Evolutionary conservation across 345 rosid genomes (phyloP).

Genomic region (Nasturtium officinale): DNA sequence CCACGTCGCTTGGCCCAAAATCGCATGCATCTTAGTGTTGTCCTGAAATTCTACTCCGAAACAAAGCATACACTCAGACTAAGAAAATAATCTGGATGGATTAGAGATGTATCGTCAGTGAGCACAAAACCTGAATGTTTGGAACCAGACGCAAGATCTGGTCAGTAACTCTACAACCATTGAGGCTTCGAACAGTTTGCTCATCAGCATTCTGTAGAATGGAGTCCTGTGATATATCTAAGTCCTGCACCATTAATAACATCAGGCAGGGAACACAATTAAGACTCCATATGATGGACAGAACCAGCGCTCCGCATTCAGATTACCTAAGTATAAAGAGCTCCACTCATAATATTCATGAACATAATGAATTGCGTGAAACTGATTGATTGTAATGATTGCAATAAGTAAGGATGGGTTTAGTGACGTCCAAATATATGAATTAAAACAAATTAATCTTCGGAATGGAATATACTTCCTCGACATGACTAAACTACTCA

Average conservation of each 20-base stretch:
- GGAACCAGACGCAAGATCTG: conserved; percentile 97
- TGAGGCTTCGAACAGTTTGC: conserved; percentile 96
- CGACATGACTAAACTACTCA: not conserved
- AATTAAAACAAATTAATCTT: not conserved
- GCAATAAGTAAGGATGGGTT: not conserved
- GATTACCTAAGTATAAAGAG: conserved; percentile 1
- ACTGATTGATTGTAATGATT: not conserved
- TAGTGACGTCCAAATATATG: not conserved
- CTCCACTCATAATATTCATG: conserved; percentile 1
- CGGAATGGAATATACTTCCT: not conserved
- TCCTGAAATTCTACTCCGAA: conserved; percentile 72
- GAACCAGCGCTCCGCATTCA: not conserved
- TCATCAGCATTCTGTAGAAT: conserved; percentile 90
- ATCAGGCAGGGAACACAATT: conserved; percentile 18
- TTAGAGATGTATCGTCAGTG: conserved; percentile 14
- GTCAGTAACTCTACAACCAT: conserved; percentile 99
- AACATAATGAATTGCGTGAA: not conserved
- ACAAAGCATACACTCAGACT: conserved; percentile 33
- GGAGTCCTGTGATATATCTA: conserved; percentile 89
- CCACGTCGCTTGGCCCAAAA: conserved; percentile 98
- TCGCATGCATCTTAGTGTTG: conserved; percentile 91
- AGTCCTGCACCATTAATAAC: conserved; percentile 60
- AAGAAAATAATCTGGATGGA: conserved; percentile 4
- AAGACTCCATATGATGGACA: conserved; percentile 7
- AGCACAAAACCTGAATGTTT: conserved; percentile 73